Conservation (phyloP, 2,329 filamentous ascomycete species). For the Ophiostoma triangulosporum region DNA sequence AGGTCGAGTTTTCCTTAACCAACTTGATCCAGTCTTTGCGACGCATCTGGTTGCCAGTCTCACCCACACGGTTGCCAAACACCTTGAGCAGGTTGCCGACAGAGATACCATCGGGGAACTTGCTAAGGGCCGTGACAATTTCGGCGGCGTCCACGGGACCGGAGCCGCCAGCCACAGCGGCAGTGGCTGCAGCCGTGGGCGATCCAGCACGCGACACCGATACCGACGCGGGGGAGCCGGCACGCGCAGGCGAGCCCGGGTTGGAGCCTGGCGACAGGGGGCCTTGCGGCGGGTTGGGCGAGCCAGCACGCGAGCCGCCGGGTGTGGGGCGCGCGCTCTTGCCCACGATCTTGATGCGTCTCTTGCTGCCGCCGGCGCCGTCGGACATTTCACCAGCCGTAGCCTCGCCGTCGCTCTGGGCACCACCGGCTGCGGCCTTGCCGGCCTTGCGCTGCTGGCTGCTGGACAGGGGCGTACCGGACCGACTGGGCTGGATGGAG, state of each 20-base stretch:
- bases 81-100: slow-evolving; percentile 39
- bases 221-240: slow-evolving; percentile 12
- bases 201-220: slow-evolving; percentile 15
- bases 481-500: slow-evolving; percentile 37
- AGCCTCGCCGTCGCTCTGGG: slow-evolving; percentile 59
- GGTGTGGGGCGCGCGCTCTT: slow-evolving; percentile 37
- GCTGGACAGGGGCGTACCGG: slow-evolving; percentile 40
- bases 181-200: slow-evolving; percentile 12
- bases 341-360: slow-evolving; percentile 41
- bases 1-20: slow-evolving; percentile 41
- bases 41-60: slow-evolving; percentile 36
- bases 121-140: slow-evolving; percentile 39
- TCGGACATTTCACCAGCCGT: slow-evolving; percentile 57
- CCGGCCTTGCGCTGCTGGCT: slow-evolving; percentile 28
- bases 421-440: slow-evolving; percentile 33
- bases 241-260: slow-evolving; percentile 14
- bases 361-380: slow-evolving; percentile 28
- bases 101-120: slow-evolving; percentile 36
- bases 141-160: slow-evolving; percentile 34
- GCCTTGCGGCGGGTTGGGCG: slow-evolving; percentile 33
- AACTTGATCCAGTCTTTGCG: slow-evolving; percentile 44
- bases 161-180: slow-evolving; percentile 3
- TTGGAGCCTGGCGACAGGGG: slow-evolving; percentile 6
- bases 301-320: slow-evolving; percentile 46
- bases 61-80: slow-evolving; percentile 40